Base-by-base conservation (phyloP, 768 basidiomycete species). In the Nidularia pulvinata region DNA sequence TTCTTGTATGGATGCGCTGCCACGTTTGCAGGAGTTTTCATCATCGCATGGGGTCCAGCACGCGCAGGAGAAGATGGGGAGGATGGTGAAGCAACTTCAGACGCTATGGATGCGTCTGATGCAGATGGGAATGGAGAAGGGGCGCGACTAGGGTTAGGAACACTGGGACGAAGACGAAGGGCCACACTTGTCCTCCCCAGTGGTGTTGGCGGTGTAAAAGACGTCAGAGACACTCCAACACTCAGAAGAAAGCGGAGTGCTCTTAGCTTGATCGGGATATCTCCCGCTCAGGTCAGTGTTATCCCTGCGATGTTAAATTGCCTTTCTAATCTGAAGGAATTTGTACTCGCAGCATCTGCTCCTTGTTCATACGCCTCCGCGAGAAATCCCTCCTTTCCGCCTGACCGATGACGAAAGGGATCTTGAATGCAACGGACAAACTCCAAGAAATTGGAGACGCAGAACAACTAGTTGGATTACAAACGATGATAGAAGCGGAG, bases 1-100 rank as follows among this genome's bases (percentile, higher is more conserved):
- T 95, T 95, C 69, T 62, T 91, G 19, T 93, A 94, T 65, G 93
- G 93, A 49, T 92, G 90, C 66, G 84, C 79, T 1, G 88, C 93
- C n/a, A 95, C 93, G 1, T 95, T 96, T 60, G 72, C 84, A 6
- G 95, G 95, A 0, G 93, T 97, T 2, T 93, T 91, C 66, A 82
- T 95, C 53, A 88, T 96, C 55, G 89, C 94, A 5, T 88, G 85
- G 79, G 74, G 80, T 2, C 78, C 83, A 13, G 62, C 61, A 56
- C 58, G 57, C 37, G 51, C 66, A 46, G 48, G 59, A 13, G 49
- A 57, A 25, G 64, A 60, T 33, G 62, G 63, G 32, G 54, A 65
- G 14, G 73, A 72, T 49, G 19, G 19, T 19, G 19, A 19, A 19
- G 19, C 19, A 19, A 19, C 19, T 19, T 19, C 19, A 19, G 62